Evolutionary conservation across 1,284 basidiomycete species (phyloP).

Genomic region (Tilletiaria anomala): DNA sequence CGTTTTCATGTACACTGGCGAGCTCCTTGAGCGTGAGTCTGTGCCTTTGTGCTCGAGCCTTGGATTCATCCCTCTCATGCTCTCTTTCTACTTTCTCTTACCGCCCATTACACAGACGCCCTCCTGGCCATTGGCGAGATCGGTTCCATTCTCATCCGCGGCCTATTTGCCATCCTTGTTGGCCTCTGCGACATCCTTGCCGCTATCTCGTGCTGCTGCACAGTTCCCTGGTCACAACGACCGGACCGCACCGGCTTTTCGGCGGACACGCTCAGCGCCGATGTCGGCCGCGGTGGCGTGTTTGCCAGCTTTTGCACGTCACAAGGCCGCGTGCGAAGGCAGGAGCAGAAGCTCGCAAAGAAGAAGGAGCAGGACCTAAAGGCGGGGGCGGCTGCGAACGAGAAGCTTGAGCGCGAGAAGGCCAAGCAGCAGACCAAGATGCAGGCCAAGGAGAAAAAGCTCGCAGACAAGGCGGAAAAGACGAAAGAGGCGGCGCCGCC

Average conservation of each 20-base stretch:
- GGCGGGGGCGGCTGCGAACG: too few relatives aligned
- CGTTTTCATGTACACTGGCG: too few relatives aligned
- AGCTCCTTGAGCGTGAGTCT: too few relatives aligned
- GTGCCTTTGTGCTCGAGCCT: too few relatives aligned
- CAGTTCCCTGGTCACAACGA: conserved; percentile 19
- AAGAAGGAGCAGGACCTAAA: too few relatives aligned
- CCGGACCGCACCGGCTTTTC: too few relatives aligned
- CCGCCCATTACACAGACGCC: too few relatives aligned
- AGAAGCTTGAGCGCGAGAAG: conserved; percentile 16
- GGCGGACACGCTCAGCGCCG: neutral
- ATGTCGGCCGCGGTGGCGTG: neutral
- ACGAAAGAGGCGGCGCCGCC: too few relatives aligned
- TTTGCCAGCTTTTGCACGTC: neutral
- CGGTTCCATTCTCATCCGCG: conserved; percentile 14
- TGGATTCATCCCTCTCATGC: too few relatives aligned
- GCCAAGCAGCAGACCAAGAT: conserved; percentile 29
- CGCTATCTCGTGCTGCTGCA: conserved; percentile 22
- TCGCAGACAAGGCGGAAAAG: conserved; percentile 30
- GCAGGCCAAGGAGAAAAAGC: conserved; percentile 32
- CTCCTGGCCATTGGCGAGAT: conserved; percentile 22
- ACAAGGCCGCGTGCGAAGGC: neutral
- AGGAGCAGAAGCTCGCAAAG: neutral
- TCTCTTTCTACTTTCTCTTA: too few relatives aligned
- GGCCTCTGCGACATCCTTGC: conserved; percentile 26
- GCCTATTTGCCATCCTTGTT: conserved; percentile 16